Evolutionary conservation across 2,329 filamentous ascomycete species (phyloP).

Genomic region (Fusarium sp.): DNA sequence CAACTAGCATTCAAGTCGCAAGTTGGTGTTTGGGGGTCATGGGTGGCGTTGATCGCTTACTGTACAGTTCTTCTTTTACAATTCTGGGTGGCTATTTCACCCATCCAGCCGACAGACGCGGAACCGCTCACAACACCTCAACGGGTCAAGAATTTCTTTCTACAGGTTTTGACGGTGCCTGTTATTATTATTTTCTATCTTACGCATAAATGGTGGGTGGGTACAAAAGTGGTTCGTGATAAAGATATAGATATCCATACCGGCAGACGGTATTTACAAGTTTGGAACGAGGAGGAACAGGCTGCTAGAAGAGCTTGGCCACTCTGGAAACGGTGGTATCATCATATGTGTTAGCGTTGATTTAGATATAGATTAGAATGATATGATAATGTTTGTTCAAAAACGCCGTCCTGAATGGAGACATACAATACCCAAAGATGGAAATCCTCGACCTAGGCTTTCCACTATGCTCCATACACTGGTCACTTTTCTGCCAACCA

Average conservation of each 20-base stretch:
- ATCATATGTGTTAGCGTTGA: conserved; percentile 69
- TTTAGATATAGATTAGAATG: not conserved
- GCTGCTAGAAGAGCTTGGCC: conserved; percentile 82
- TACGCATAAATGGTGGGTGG: conserved; percentile 78
- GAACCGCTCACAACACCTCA: conserved; percentile 39
- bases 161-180: conserved; percentile 74
- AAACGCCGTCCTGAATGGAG: too few relatives aligned
- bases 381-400: not conserved
- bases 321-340: conserved; percentile 78
- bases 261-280: conserved; percentile 83
- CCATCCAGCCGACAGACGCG: conserved; percentile 57
- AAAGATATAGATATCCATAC: conserved; percentile 88
- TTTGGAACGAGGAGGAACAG: conserved; percentile 75
- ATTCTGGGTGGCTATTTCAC: conserved; percentile 87
- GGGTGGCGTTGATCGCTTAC: conserved; percentile 82
- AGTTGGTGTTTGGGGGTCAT: conserved; percentile 83
- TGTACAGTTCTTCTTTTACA: conserved; percentile 80
- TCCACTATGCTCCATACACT: too few relatives aligned
- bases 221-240: conserved; percentile 72
- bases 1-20: conserved; percentile 86
- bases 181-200: conserved; percentile 76
- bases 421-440: too few relatives aligned
- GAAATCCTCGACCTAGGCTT: too few relatives aligned
- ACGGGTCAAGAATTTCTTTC: conserved; percentile 74
- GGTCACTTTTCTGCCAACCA: too few relatives aligned